A percentile compares a stretch with the other conserved stretches of the same genome.
These are phyloP conservation scores for Moringa oleifera DNA, from an alignment of 345 rosid genomes.

Conservation along the genomic window DNA sequence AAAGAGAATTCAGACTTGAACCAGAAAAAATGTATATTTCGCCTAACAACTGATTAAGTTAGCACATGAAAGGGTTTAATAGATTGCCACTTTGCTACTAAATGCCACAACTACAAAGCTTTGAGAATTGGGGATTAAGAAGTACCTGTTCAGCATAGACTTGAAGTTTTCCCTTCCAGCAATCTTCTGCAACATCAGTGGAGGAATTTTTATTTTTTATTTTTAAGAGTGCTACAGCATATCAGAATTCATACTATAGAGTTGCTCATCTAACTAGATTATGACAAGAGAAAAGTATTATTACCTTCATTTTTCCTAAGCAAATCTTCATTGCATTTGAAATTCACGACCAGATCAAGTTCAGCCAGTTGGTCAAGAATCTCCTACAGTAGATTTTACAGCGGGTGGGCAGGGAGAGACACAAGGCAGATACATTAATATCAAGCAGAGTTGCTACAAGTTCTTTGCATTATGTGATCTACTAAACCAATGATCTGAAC, in stretches of 20 bases:
- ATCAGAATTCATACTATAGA: neutral
- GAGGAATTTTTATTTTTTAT: neutral
- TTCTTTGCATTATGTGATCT: neutral
- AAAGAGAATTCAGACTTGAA: neutral
- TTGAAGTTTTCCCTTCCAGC: neutral
- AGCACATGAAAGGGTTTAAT: neutral
- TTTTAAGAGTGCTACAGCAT: neutral
- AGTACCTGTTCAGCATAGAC: neutral
- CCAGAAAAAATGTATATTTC: too few relatives aligned
- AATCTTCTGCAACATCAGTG: neutral
- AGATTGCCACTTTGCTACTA: neutral
- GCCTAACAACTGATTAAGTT: neutral
- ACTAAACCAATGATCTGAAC: neutral
- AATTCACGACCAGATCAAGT: neutral
- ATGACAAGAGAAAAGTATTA: neutral
- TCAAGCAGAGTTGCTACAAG: too few relatives aligned
- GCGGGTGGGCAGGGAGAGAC: neutral
- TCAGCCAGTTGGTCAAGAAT: neutral
- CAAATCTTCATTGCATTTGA: neutral
- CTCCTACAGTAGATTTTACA: neutral
- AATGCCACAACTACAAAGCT: neutral
- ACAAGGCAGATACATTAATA: neutral
- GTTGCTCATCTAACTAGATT: neutral
- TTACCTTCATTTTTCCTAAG: neutral
- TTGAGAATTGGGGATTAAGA: neutral